These are phyloP conservation scores for Penicillium sp. DNA, from an alignment of 2,329 filamentous ascomycete species.

Conservation along the genomic window DNA sequence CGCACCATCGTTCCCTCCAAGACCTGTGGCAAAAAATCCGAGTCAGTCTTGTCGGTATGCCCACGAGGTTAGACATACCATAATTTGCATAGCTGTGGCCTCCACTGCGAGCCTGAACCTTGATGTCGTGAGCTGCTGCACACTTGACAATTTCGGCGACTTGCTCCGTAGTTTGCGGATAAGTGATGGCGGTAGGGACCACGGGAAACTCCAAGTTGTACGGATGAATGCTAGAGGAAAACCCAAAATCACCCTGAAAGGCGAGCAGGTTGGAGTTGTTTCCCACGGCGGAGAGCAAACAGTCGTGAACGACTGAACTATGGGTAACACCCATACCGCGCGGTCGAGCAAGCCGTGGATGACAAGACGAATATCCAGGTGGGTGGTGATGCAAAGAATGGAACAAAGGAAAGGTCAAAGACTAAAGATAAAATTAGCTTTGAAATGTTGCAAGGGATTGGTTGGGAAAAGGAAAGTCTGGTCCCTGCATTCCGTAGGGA, in stretches of 20 bases:
- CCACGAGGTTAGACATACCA: slow-evolving; percentile 27
- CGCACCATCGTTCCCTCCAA: slow-evolving; percentile 34
- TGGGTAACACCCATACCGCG: slow-evolving; percentile 17
- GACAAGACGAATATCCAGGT: background rate
- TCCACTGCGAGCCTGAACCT: slow-evolving; percentile 22
- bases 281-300: slow-evolving; percentile 23
- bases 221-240: slow-evolving; percentile 9
- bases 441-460: background rate
- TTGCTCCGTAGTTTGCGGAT: slow-evolving; percentile 15
- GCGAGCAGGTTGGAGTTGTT: slow-evolving; percentile 11
- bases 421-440: background rate
- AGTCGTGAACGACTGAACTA: slow-evolving; percentile 19
- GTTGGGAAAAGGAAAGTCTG: background rate
- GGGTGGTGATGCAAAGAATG: background rate
- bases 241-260: slow-evolving; percentile 23
- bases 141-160: slow-evolving; percentile 20
- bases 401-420: background rate
- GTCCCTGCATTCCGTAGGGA: background rate
- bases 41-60: background rate
- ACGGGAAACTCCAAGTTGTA: slow-evolving; percentile 31
- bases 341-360: background rate
- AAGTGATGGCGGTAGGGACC: slow-evolving; percentile 17
- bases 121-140: slow-evolving; percentile 13
- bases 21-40: slow-evolving; percentile 17
- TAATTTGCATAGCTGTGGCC: slow-evolving; percentile 40